phyloP scores from a whole-genome alignment of 768 basidiomycete species.

The Pleurotus pulmonarius region DNA sequence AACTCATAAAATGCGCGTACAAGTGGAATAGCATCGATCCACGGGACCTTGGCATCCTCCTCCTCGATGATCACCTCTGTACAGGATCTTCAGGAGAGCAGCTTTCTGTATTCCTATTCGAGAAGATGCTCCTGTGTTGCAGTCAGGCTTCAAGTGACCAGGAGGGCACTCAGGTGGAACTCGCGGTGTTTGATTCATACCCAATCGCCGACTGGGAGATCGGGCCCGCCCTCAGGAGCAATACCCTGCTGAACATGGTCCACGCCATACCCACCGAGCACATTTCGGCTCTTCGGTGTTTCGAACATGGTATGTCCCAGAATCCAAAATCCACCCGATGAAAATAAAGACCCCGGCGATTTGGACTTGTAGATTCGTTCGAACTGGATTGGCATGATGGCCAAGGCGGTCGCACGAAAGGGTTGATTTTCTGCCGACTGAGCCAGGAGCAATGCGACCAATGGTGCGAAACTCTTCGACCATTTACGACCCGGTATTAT shows the following conservation, averaged over 20 bases:
- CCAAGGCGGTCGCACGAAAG: conserved; percentile 1
- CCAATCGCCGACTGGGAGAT: conserved; percentile 35
- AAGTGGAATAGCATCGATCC: conserved; percentile 22
- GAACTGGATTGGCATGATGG: conserved; percentile 28
- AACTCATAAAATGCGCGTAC: conserved; percentile 24
- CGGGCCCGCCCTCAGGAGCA: conserved; percentile 28
- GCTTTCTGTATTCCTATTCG: conserved; percentile 32
- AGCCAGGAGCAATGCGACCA: conserved; percentile 17
- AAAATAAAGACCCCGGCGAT: not conserved
- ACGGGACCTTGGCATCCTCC: conserved; percentile 24
- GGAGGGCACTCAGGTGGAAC: conserved; percentile 9
- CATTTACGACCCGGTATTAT: conserved; percentile 2
- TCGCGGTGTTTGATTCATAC: conserved; percentile 17
- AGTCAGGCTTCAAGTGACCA: conserved; percentile 16
- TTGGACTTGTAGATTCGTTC: conserved; percentile 19
- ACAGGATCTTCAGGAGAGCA: conserved; percentile 18
- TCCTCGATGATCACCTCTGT: conserved; percentile 31
- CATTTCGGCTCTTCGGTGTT: conserved; percentile 21
- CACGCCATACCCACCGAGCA: conserved; percentile 25
- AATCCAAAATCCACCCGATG: no score
- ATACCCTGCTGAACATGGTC: conserved; percentile 22
- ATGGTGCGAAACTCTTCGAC: conserved; percentile 12
- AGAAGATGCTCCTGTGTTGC: conserved; percentile 31
- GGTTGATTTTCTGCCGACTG: conserved; percentile 12
- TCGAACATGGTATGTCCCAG: conserved; percentile 23